phyloP scores from a whole-genome alignment of 2,329 filamentous ascomycete genomes.

The Phialemoniopsis sp. region DNA sequence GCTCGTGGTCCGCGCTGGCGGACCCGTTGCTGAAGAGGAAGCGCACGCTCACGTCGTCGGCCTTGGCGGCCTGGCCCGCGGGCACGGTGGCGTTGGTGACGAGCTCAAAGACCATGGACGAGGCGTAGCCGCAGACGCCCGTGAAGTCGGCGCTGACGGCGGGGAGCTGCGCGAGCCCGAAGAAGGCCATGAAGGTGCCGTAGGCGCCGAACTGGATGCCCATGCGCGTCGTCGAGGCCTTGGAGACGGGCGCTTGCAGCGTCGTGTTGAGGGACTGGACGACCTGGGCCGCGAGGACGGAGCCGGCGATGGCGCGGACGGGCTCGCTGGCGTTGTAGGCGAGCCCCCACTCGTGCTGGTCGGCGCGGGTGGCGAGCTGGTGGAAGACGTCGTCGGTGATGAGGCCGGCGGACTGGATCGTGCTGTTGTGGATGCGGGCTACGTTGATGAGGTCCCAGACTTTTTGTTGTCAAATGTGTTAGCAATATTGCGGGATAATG shows the following conservation, averaged over 20 bases:
- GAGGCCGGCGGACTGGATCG: slow-evolving; percentile 54
- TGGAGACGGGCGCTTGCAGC: slow-evolving; percentile 28
- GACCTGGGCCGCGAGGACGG: slow-evolving; percentile 53
- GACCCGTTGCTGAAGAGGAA: slow-evolving; percentile 61
- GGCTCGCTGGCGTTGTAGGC: slow-evolving; percentile 75
- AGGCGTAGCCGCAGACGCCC: slow-evolving; percentile 80
- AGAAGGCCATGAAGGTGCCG: slow-evolving; percentile 59
- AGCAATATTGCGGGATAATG: no score
- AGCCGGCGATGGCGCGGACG: slow-evolving; percentile 53
- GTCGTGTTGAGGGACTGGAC: slow-evolving; percentile 48
- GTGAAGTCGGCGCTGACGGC: slow-evolving; percentile 58
- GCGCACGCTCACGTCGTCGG: slow-evolving; percentile 48
- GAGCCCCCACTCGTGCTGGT: slow-evolving; percentile 76
- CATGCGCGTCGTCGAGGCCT: slow-evolving; percentile 31
- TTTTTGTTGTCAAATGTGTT: slow-evolving; percentile 16
- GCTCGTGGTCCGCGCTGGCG: slow-evolving; percentile 39
- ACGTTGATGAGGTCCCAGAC: slow-evolving; percentile 60
- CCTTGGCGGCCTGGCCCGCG: slow-evolving; percentile 35
- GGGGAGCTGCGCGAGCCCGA: slow-evolving; percentile 51
- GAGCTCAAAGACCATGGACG: slow-evolving; percentile 75
- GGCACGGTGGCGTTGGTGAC: slow-evolving; percentile 50
- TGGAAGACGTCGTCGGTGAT: slow-evolving; percentile 55
- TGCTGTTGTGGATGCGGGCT: slow-evolving; percentile 54
- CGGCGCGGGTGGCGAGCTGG: slow-evolving; percentile 69
- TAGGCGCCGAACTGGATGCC: slow-evolving; percentile 59